Evolutionary conservation across 495 filamentous ascomycete species (phyloP), one percentile per base, ranked within the genome.

Genomic region (Thermothielavioides terrestris): DNA sequence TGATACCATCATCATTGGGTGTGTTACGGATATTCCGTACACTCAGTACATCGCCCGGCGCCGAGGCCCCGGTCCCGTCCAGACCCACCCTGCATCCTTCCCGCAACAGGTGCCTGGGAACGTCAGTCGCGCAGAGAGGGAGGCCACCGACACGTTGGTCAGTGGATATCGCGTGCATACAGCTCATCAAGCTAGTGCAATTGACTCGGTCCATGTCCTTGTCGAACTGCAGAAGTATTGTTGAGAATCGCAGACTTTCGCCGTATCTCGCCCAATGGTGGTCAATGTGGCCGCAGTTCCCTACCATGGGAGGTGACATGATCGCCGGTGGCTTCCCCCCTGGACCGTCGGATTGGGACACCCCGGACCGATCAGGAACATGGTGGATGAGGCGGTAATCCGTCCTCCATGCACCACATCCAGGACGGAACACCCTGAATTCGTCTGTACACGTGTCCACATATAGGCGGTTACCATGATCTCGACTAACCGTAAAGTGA

Each of bases 241-340:
- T 38, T 37, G 35, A 38, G 15, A 25, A 6, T 2, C 30, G 22
- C n/a, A 20, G 6, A 21, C n/a, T n/a, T n/a, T n/a, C n/a, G 6
- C 42, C 56, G 57, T 56, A 59, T 42, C 45, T 52, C 47, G 47
- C 46, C 57, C 50, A 60, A 60, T 56, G 46, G 39, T 49, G 49
- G 50, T 50, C 41, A 50, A 21, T 45, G 31, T 30, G 46, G 54
- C 23, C 25, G 28, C 25, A 38, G 8, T n/a, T 17, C 15, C 3
- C 20, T 51, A 38, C 37, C 27, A 32, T 32, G 14, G 20, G 23
- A 32, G 21, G 22, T 34, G 18, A 21, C 31, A 51, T 41, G 57
- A 51, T 56, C 41, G 43, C 42, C 54, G 46, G 57, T 57, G 54
- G 57, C 54, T 60, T 27, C 57, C 54, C 53, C 50, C 55, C 52